Base-by-base conservation (phyloP, 2,329 filamentous ascomycete genomes). In the Chaetomiaceae sp. region DNA sequence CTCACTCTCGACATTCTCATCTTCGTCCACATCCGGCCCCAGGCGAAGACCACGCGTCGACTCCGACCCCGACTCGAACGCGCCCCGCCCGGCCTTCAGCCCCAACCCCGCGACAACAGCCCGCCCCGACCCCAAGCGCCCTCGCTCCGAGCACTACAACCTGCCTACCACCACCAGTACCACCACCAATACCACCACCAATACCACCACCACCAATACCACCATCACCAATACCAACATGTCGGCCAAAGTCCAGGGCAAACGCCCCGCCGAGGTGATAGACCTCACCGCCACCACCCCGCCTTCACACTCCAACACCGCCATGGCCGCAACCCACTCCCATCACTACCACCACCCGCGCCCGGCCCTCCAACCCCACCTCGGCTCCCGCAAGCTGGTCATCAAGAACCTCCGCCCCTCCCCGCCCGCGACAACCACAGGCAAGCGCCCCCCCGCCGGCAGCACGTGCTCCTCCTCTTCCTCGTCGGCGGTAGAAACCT, bases 391-490 rank as follows among this genome's bases (percentile, higher is more conserved):
- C 75, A 91, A 87, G 70, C 80, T 99, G 41, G 81, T 92, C n/a
- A 89, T 99, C 63, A 96, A 96, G 79, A 97, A 96, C 67, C 79
- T 96, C 58, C 84, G 86, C 54, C 78, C 80, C 14, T n/a, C 32
- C 1, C 6, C 21, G 14, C 9, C 21, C 14, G 8, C 44, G 29
- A 4, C 30, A 80, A 1, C 77, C 9, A 10, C 46, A 33, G 14
- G 77, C 16, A 72, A n/a, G n/a, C n/a, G n/a, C n/a, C n/a, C 79
- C n/a, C 77, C 79, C n/a, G 11, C 27, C 7, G 10, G 27, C 25
- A 14, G 36, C 20, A 14, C 47, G 11, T 4, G 40, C 20, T 2
- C 52, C 14, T 6, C 48, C 18, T 18, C 53, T 53, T 67, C 70
- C 34, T 65, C 72, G 48, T 75, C 80, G 50, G 82, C 90, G 62